Evolutionary conservation across 2,329 filamentous ascomycete species (phyloP), one percentile per base, ranked within the genome.

Genomic region (Penicillium palitans): DNA sequence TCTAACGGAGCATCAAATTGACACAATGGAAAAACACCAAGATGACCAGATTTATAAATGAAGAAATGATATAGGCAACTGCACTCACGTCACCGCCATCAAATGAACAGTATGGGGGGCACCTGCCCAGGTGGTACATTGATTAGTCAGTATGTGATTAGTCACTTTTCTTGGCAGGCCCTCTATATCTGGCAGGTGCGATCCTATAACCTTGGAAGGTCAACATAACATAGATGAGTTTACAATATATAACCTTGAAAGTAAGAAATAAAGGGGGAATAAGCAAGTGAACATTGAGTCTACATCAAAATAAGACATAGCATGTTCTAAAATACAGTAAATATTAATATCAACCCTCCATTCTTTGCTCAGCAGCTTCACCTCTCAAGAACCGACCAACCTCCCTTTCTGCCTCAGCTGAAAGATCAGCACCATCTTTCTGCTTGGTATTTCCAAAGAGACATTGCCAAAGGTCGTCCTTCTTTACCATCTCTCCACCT

Each of bases 391-490:
- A 78, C 35, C 81, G 75, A 6, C 70, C 77, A 31, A 85, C 75
- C 58, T 83, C 81, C 55, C 70, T 68, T 46, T 78, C 72, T 50
- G 78, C 61, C 52, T 70, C 63, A 21, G 52, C 52, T 12, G 61
- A 60, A 15, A 57, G 50, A 25, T 55, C 57, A 39, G 45, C 56
- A 40, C 44, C 62, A 58, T 62, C 57, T 51, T 65, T 71, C 69
- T 57, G 58, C 59, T 72, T 75, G 37, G 71, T 70, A 17, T 81
- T 80, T 0, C 90, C 90, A 79, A 97, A 97, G 1, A 97, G 77
- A 74, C 93, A 98, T 62, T 86, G 85, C 93, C 93, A 97, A 44
- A 98, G 71, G 72, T 97, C 93, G 13, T 86, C 83, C 62, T 89
- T 84, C 45, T 85, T 82, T 3, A 98, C 90, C 57, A 90, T 79